Base-by-base conservation (phyloP, 2,329 filamentous ascomycete genomes). In the Nakataea oryzae region DNA sequence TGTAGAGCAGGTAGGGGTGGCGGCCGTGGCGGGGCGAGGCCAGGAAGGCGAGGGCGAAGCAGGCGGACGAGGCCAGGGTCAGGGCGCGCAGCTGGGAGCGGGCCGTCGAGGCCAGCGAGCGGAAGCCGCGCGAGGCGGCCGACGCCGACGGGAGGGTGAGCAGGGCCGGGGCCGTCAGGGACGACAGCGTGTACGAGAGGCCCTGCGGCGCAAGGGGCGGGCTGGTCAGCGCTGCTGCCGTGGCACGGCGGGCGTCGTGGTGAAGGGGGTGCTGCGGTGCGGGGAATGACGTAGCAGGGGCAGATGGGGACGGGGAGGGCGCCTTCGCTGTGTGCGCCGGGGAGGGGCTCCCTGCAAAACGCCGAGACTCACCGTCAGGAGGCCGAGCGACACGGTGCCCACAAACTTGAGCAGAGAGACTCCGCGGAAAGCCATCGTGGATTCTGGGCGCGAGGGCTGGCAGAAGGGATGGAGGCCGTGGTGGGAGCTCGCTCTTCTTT, bases 1-100 rank as follows among this genome's bases (percentile, higher is more conserved):
- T 91, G 86, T 95, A 97, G 63, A 97, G 75, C 29, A 97, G 86
- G 73, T 96, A 97, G 0, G 93, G 93, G 73, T 97, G 93, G 71
- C 89, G 86, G 67, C 84, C 81, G 62, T 86, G 83, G 29, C 85
- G 81, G 0, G 92, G 89, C 2, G 92, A 93, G 66, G 96, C 78
- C 57, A 82, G 74, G 75, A 88, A 97, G 65, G 92, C 90, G 66
- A 93, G 82, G 67, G 91, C 78, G 70, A 97, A 86, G 32, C 90
- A 86, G 61, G 84, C 78, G 61, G 86, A 83, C 61, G 91, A 86
- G 67, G 96, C 75, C 66, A 84, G 79, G 59, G 88, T 84, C 60
- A 96, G 83, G 34, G 82, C 76, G 62, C 87, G 80, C 64, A 90
- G 79, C 68, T 91, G 89, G 57, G 81, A 80, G 62, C 84, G 81